Evolutionary conservation across 176 grass and related monocot species (phyloP), one percentile per base, ranked within the genome.

Genomic region (Eleusine coracana): DNA sequence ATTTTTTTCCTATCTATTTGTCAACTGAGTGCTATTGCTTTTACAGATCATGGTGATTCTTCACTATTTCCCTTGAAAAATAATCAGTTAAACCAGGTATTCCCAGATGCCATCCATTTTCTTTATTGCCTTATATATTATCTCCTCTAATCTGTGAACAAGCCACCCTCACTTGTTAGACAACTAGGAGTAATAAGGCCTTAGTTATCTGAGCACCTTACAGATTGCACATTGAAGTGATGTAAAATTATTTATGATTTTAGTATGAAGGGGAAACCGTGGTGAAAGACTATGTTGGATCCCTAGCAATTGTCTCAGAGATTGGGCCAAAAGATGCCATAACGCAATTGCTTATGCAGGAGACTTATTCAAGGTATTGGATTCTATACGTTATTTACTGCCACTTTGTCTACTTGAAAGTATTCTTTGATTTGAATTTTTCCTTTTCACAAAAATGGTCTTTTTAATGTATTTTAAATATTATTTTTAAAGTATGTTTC

Each of bases 331-430:
- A 98, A 80, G 65, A 89, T 88, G 88, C 82, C 20, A 98, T 98
- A 88, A 79, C 89, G 50, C 88, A 95, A 62, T 83, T 98, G 38
- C 84, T 95, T 56, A 87, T 89, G 90, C 88, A 89, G 78, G 92
- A 98, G 76, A 94, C 90, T 39, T 98, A 86, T 78, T 94, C 95
- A 82, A 92, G 95, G 95, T 98, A 91, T 85, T 63, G 38, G 23
- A 51, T 71, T 51, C 66, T 73, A 28, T 29, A 39, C 68, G 5
- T 42, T 73, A 31, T 52, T 45, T 61, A 69, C 16, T 55, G 58
- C 70, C 14, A 61, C 45, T 66, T 66, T 66, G 18, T 23, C 12
- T 34, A 34, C 76, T 61, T 21, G 42, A 77, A 15, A 29, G 46
- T 77, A 49, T 23, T 39, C 7, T 54, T 77, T 71, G 23, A 28